A percentile compares a stretch with the other conserved stretches of the same genome.
These are phyloP conservation scores for Physcomitrellopsis africana DNA, from an alignment of 225 moss, liverwort and hornwort species.

Conservation along the genomic window DNA sequence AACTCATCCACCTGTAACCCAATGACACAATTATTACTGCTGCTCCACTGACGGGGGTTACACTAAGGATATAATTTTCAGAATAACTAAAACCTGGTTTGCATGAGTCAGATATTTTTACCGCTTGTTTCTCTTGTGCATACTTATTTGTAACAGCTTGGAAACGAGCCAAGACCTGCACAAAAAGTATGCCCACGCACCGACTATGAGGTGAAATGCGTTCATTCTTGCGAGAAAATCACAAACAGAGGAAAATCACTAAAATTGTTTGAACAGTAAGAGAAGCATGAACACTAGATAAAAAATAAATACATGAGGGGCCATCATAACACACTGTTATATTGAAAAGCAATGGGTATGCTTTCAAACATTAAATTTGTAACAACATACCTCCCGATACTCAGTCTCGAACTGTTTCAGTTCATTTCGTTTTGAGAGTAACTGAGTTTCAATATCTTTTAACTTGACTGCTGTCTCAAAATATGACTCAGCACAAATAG, in stretches of 20 bases:
- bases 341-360: not conserved
- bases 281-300: not conserved
- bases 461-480: conserved; percentile 73
- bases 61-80: not conserved
- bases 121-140: conserved; percentile 50
- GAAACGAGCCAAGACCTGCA: conserved; percentile 66
- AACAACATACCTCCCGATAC: conserved; percentile 76
- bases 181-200: conserved; percentile 3
- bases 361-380: not conserved
- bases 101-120: conserved; percentile 16
- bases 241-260: too few species aligned
- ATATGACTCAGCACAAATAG: conserved; percentile 81
- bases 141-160: conserved; percentile 65
- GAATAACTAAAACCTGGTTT: not conserved
- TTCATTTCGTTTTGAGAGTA: conserved; percentile 85
- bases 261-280: not conserved
- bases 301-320: not conserved
- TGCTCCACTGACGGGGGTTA: too few species aligned
- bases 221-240: not conserved
- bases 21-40: not conserved
- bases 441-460: conserved; percentile 88
- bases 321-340: not conserved
- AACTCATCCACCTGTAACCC: conserved; percentile 60
- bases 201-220: not conserved
- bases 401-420: conserved; percentile 87